phyloP scores from a whole-genome alignment of 2,329 filamentous ascomycete genomes.

The Exophiala viscosa region DNA sequence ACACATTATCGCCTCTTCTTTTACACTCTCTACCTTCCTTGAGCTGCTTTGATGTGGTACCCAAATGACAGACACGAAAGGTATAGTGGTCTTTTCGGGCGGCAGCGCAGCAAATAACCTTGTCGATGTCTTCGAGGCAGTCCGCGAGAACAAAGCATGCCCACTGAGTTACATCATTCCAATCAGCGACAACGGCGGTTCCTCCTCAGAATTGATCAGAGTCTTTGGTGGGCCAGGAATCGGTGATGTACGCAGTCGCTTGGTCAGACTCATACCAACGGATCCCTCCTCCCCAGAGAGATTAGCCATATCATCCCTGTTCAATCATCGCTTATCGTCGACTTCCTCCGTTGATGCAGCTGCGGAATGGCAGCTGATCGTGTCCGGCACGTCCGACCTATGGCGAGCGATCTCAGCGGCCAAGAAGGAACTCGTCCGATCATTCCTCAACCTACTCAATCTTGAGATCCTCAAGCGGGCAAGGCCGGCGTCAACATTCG shows the following conservation, averaged over 20 bases:
- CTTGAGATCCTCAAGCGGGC: slow-evolving; percentile 74
- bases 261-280: slow-evolving; percentile 84
- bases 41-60: background rate
- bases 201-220: slow-evolving; percentile 86
- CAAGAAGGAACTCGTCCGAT: slow-evolving; percentile 73
- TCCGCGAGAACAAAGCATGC: slow-evolving; percentile 63
- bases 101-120: slow-evolving; percentile 92
- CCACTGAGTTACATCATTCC: slow-evolving; percentile 82
- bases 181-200: slow-evolving; percentile 93
- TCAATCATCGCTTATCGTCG: slow-evolving; percentile 78
- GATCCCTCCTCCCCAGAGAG: slow-evolving; percentile 58
- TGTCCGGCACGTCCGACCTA: slow-evolving; percentile 73
- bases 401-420: slow-evolving; percentile 69
- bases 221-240: slow-evolving; percentile 91
- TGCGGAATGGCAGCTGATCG: slow-evolving; percentile 80
- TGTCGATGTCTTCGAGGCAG: slow-evolving; percentile 77
- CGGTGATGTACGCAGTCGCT: slow-evolving; percentile 72
- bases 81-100: slow-evolving; percentile 83
- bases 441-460: slow-evolving; percentile 71
- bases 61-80: slow-evolving; percentile 33
- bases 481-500: slow-evolving; percentile 67
- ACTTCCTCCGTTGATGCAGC: slow-evolving; percentile 57
- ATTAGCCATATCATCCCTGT: slow-evolving; percentile 72
- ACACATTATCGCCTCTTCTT: background rate
- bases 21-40: background rate